phyloP scores from a whole-genome alignment of 2,329 filamentous ascomycete genomes.

The Neopestalotiopsis rosae region DNA sequence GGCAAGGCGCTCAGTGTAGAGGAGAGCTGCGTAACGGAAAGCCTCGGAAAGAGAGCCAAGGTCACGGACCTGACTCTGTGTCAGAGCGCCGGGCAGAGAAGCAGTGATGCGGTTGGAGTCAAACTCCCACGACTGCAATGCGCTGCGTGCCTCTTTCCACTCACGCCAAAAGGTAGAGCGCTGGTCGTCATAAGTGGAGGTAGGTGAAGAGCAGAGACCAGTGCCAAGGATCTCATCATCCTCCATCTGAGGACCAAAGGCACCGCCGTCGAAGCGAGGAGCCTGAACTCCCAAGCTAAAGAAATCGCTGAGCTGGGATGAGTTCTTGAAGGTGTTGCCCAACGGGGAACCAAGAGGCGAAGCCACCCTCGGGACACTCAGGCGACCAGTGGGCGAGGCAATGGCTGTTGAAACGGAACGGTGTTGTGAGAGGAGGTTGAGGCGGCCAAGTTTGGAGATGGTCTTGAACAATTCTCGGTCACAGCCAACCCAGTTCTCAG shows the following conservation, averaged over 20 bases:
- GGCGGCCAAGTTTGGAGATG: conserved; percentile 79
- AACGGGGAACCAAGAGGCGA: conserved; percentile 49
- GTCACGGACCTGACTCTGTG: conserved; percentile 71
- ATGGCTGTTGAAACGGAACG: conserved; percentile 54
- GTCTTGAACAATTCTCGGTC: conserved; percentile 87
- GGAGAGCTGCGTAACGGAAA: conserved; percentile 85
- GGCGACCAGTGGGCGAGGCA: conserved; percentile 30
- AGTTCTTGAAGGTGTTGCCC: conserved; percentile 47
- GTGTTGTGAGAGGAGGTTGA: conserved; percentile 83
- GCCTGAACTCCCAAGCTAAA: conserved; percentile 54
- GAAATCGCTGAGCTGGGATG: conserved; percentile 48
- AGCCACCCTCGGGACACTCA: conserved; percentile 33
- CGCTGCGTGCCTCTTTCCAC: conserved; percentile 80
- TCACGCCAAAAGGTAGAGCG: conserved; percentile 79
- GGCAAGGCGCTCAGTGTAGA: conserved; percentile 89
- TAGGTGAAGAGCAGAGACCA: conserved; percentile 45
- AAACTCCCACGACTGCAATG: conserved; percentile 83
- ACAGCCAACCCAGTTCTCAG: conserved; percentile 88
- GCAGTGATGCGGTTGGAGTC: conserved; percentile 58
- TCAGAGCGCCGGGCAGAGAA: conserved; percentile 55
- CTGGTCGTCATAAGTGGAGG: conserved; percentile 61
- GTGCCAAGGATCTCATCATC: conserved; percentile 58
- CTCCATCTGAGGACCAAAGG: conserved; percentile 62
- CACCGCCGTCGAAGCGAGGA: conserved; percentile 69
- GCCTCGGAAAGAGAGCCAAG: conserved; percentile 85